Evolutionary conservation across 73 alveolate genomes (phyloP), one percentile per base, ranked within the genome.

Genomic region (Paramecium octaurelia): DNA sequence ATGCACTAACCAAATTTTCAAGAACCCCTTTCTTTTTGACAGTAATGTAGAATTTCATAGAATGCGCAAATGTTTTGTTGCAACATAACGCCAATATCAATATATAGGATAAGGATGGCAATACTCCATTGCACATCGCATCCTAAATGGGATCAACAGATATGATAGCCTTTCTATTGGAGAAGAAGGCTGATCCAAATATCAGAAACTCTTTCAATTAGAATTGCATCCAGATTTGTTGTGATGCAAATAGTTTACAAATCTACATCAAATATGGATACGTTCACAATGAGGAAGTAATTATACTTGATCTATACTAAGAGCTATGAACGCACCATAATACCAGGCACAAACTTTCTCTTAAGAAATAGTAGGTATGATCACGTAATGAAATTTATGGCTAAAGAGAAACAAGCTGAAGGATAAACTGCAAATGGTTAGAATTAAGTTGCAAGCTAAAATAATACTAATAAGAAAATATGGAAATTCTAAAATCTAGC

Each of bases 21-120:
- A 93, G 98, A 92, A 98, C 99, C 4, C 99, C 99, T 2, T 71
- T 98, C 27, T 98, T 97, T 93, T 73, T 96, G 27, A 95, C 99
- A 38, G 95, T 93, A 35, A 86, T 96, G 3, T 92, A 98, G 93
- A 99, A 99, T 8, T 89, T 93, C 87, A 84, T 87, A 44, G 97
- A 93, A 42, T 94, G 96, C 46, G 96, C 96, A 58, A 93, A 97
- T 83, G 58, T 97, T 27, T 93, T 98, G 40, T 85, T 96, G 14
- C 95, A 93, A 35, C 95, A 95, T 57, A 96, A 96, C 11, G 99
- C 99, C 14, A 92, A 94, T 69, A 58, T 95, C 27, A 96, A 97
- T 86, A 93, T 90, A 6, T 86, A 94, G 75, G 99, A 98, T 92
- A 95, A 92, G 88, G 99, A 96, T 83, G 94, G 94, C 58, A 97